Conservation (phyloP, 2,329 filamentous ascomycete genomes). For the Phialocephala subalpina region DNA sequence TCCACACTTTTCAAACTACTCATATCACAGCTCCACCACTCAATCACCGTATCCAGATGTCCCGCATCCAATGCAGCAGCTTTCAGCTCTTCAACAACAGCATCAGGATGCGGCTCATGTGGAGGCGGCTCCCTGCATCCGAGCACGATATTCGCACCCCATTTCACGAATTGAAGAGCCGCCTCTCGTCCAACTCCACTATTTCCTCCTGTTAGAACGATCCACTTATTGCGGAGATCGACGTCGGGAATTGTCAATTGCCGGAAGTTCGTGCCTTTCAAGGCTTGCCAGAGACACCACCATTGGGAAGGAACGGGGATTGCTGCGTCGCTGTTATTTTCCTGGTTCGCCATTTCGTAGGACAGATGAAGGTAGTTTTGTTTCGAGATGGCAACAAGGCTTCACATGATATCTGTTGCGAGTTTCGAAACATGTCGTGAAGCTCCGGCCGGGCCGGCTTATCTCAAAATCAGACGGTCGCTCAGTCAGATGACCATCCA, state of each 20-base stretch:
- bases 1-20: slow-evolving; percentile 39
- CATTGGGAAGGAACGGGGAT: neutral
- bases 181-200: slow-evolving; percentile 52
- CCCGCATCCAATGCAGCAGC: slow-evolving; percentile 15
- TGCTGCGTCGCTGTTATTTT: neutral
- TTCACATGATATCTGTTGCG: too few species aligned
- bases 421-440: too few species aligned
- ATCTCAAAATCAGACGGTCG: too few species aligned
- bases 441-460: too few species aligned
- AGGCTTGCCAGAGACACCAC: slow-evolving; percentile 19
- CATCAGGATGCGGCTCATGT: slow-evolving; percentile 38
- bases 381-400: too few species aligned
- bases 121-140: slow-evolving; percentile 45
- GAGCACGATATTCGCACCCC: slow-evolving; percentile 49
- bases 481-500: too few species aligned
- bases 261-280: slow-evolving; percentile 11
- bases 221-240: slow-evolving; percentile 24
- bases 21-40: slow-evolving; percentile 43
- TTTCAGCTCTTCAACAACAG: slow-evolving; percentile 35
- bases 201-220: slow-evolving; percentile 53
- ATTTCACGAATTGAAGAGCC: slow-evolving; percentile 46
- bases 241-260: slow-evolving; percentile 20
- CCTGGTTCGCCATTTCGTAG: too few species aligned
- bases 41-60: slow-evolving; percentile 30
- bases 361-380: too few species aligned